These are phyloP conservation scores for Fremontodendron californicum DNA, from an alignment of 345 rosid species.

Conservation along the genomic window DNA sequence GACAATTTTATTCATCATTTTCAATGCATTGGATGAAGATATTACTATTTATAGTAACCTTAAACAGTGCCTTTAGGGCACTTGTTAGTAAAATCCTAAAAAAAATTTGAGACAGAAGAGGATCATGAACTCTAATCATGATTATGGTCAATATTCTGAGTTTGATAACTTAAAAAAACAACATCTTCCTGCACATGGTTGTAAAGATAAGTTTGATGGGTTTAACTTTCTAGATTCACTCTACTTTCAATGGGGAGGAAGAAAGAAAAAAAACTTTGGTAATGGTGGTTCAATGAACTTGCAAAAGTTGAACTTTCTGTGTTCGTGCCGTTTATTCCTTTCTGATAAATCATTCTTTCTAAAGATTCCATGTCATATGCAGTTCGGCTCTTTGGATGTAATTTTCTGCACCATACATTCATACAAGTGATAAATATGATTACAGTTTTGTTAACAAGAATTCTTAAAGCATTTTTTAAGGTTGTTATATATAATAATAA, in stretches of 20 bases:
- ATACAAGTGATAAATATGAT: neutral
- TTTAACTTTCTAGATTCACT: neutral
- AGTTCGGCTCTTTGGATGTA: neutral
- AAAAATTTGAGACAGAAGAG: neutral
- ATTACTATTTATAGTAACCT: no score
- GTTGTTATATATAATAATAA: no score
- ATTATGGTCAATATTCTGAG: constrained; percentile 15
- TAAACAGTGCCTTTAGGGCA: no score
- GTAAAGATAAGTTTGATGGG: neutral
- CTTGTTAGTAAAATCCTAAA: no score
- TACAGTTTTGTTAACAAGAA: no score
- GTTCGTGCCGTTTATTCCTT: neutral
- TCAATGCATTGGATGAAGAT: no score
- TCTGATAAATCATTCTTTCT: neutral
- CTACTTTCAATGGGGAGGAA: neutral
- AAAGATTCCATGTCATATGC: neutral
- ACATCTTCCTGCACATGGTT: constrained; percentile 16
- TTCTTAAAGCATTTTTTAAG: no score
- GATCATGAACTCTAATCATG: constrained; percentile 25
- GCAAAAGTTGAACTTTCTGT: neutral
- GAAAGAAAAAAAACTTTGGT: neutral
- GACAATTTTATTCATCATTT: no score
- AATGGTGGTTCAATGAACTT: constrained; percentile 32
- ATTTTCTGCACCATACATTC: neutral
- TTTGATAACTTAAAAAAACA: constrained; percentile 6